Base-by-base conservation (phyloP, 164 flowering plant species). In the Taxillus chinensis region DNA sequence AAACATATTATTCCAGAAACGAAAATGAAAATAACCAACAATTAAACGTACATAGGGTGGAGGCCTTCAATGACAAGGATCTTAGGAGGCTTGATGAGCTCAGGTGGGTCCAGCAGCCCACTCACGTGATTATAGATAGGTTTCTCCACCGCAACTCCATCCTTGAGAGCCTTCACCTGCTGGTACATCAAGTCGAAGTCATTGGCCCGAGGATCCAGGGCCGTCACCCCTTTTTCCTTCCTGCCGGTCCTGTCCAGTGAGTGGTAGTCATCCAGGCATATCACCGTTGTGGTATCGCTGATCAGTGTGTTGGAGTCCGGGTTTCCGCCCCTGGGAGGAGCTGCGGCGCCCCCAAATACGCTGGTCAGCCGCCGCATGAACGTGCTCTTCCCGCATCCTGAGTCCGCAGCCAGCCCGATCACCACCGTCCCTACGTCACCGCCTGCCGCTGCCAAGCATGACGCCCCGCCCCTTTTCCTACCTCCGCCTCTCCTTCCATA, bases 321-420 rank as follows among this genome's bases (percentile, higher is more conserved):
- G 70, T 92, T 92, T 2, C 97, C 98, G 0, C 97, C 98, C 67
- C 74, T 87, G 2, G 98, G 96, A 16, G 98, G 96, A 77, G 85
- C 93, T 3, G 97, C 98, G 4, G 93, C 95, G 0, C 98, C 98
- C 1, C 98, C 98, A 65, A 92, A 92, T 40, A 92, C 97, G 73
- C 93, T 90, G 2, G 98, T 92, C 50, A 92, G 71, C 65, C 98
- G 77, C 76, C 98, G 78, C 98, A 92, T 92, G 84, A 92, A 92
- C 15, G 98, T 92, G 57, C 96, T 87, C 78, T 92, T 92, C 50
- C 96, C 96, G 68, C 98, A 92, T 11, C 98, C 98, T 3, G 98
- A 92, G 67, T 92, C 98, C 0, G 98, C 98, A 13, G 98, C 98
- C 41, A 92, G 75, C 12, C 98, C 98, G 55, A 92, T 92, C 67